Evolutionary conservation across 352 stramenopile species (phyloP).

Genomic region (Ophiocytium majus): DNA sequence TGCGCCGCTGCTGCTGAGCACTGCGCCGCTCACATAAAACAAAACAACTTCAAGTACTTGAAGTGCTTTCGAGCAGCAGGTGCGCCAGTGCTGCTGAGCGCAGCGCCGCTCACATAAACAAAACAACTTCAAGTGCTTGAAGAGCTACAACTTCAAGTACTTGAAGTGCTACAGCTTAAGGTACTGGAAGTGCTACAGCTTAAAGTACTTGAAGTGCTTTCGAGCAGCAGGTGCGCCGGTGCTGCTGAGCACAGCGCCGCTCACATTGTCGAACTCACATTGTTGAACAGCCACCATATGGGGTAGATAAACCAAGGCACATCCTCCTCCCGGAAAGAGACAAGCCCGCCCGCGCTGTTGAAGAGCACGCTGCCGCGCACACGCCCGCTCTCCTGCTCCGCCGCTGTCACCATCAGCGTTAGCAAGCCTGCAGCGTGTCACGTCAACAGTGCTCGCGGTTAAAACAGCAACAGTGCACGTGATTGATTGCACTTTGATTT

Average conservation of each 20-base stretch:
- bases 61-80: background rate
- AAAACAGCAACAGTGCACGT: too few species aligned
- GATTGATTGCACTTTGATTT: too few species aligned
- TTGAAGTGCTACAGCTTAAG: background rate
- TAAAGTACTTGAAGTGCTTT: background rate
- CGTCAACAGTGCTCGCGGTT: too few species aligned
- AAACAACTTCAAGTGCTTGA: too few species aligned
- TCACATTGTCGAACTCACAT: constrained; percentile 21
- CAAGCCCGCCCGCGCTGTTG: constrained; percentile 53
- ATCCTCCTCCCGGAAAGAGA: constrained; percentile 54
- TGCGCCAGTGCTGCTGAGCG: too few species aligned
- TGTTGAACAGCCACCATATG: constrained; percentile 58
- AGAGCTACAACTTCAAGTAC: too few species aligned
- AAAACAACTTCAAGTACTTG: too few species aligned
- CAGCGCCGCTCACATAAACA: too few species aligned
- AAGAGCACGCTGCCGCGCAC: constrained; percentile 53
- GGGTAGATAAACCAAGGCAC: constrained; percentile 50
- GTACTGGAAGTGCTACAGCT: background rate
- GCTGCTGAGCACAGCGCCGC: too few species aligned
- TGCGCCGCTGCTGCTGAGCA: too few species aligned
- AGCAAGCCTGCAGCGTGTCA: constrained; percentile 32
- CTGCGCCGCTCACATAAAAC: too few species aligned
- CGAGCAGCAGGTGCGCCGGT: too few species aligned
- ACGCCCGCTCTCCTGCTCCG: constrained; percentile 30
- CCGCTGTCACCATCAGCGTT: constrained; percentile 52